Base-by-base conservation (phyloP, 495 filamentous ascomycete species). In the Clavariopsis aquatica region DNA sequence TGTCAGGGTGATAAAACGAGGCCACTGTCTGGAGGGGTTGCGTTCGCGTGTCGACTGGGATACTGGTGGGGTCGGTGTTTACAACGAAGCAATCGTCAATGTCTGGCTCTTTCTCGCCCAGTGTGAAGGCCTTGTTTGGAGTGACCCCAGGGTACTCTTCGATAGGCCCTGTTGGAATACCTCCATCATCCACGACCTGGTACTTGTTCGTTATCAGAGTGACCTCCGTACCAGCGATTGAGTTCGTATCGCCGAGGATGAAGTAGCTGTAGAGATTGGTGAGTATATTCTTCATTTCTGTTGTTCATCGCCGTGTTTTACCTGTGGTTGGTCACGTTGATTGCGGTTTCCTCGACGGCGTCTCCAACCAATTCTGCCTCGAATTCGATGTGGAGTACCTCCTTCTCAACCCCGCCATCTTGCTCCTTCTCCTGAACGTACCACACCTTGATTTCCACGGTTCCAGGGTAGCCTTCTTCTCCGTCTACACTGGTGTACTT, bases 241-340 rank as follows among this genome's bases (percentile, higher is more conserved):
- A 86, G 0, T 87, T 80, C 17, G 74, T 78, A 57, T 82, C 82
- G 19, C 84, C 78, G 57, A 97, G 82, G 78, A 94, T 96, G 81
- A 97, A 98, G 81, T 98, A 98, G 67, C 92, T 97, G 69, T 31
- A 49, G 23, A 57, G 34, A 20, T 13, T 27, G 52, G 24, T 62
- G 10, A 47, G 24, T 45, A 24, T 47, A 57, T 15, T 59, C 22
- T 51, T 19, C 1, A 23, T 24, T 55, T 53, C 29, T 47, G 12
- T 49, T n/a, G 19, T 52, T 28, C 5, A 38, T 12, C 52, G 28
- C 1, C 22, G 22, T 4, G 22, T 34, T 81, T 60, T 78, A 95
- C 91, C 90, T 94, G 78, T 98, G 93, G 78, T 98, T 98, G 28
- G 93, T 98, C 69, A 96, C 81, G 70, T 90, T 93, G 66, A 97